Percentiles rank a stretch among this genome's conserved stretches.
Conservation (phyloP, 1,284 basidiomycete genomes). For the Phaffia rhodozyma region DNA sequence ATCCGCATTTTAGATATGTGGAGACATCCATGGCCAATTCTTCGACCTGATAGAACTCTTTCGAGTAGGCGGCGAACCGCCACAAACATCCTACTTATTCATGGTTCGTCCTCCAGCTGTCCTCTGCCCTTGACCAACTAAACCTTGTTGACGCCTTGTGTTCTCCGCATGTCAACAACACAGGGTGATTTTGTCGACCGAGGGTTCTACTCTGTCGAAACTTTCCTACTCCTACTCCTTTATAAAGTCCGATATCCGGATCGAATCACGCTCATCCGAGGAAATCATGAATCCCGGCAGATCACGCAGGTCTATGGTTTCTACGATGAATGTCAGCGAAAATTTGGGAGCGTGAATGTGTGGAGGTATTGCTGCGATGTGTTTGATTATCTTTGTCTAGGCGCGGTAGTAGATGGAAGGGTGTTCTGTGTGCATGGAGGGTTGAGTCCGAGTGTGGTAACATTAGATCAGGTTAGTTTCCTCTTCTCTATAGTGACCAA, state of each 20-base stretch:
- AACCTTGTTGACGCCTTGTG: neutral
- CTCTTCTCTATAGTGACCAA: too few species aligned
- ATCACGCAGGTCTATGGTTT: constrained; percentile 98
- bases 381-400: constrained; percentile 87
- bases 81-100: constrained; percentile 89
- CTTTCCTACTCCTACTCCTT: neutral
- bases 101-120: constrained; percentile 47
- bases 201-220: constrained; percentile 57
- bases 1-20: constrained; percentile 40
- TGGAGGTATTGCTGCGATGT: constrained; percentile 95
- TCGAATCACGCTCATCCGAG: constrained; percentile 75
- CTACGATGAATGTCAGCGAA: constrained; percentile 94
- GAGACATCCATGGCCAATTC: constrained; percentile 91
- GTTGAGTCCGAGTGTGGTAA: constrained; percentile 32
- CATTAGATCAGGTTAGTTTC: neutral
- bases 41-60: constrained; percentile 89
- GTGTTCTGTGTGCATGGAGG: constrained; percentile 44
- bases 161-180: neutral
- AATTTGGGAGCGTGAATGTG: constrained; percentile 84
- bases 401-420: constrained; percentile 48
- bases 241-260: constrained; percentile 62
- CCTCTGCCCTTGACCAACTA: neutral
- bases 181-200: constrained; percentile 97
- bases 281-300: constrained; percentile 91
- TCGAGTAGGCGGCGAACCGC: constrained; percentile 73